phyloP scores from a whole-genome alignment of 179 eudicot species.

The Pouteria campechiana region DNA sequence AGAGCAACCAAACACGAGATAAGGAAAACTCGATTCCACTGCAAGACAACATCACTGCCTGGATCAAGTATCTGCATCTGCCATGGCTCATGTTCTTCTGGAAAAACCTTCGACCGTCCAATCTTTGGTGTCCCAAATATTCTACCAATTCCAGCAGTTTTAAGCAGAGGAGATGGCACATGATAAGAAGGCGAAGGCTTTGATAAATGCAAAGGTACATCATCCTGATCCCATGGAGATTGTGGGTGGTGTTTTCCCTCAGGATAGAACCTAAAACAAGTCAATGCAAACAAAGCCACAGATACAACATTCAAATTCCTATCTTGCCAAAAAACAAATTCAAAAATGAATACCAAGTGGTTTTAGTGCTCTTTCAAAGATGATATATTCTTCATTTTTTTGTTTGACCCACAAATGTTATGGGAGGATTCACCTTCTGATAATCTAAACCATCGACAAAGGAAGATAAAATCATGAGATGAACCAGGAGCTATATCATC shows the following conservation, averaged over 20 bases:
- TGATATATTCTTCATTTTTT: too few species aligned
- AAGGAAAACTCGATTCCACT: slow-evolving; percentile 83
- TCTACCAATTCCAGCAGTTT: slow-evolving; percentile 30
- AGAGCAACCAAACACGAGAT: slow-evolving; percentile 78
- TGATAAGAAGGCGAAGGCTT: slow-evolving; percentile 47
- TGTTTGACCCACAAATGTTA: too few species aligned
- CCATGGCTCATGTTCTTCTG: slow-evolving; percentile 46
- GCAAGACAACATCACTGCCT: slow-evolving; percentile 75
- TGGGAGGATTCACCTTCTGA: too few species aligned
- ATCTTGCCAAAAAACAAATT: too few species aligned
- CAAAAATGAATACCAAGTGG: too few species aligned
- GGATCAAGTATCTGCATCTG: slow-evolving; percentile 77
- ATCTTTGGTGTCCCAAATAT: slow-evolving; percentile 28
- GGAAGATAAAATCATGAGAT: too few species aligned
- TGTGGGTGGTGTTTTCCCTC: slow-evolving; percentile 47
- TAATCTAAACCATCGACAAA: too few species aligned
- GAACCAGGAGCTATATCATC: too few species aligned
- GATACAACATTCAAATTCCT: too few species aligned
- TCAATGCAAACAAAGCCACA: slow-evolving; percentile 1
- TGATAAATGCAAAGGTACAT: slow-evolving; percentile 31
- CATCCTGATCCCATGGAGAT: slow-evolving; percentile 35
- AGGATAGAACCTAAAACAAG: slow-evolving; percentile 60
- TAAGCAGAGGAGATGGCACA: slow-evolving; percentile 25
- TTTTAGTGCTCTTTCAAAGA: too few species aligned
- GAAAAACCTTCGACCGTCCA: slow-evolving; percentile 49